Evolutionary conservation across 2,329 filamentous ascomycete species (phyloP), one percentile per base, ranked within the genome.

Genomic region (Neospermospora avenae): DNA sequence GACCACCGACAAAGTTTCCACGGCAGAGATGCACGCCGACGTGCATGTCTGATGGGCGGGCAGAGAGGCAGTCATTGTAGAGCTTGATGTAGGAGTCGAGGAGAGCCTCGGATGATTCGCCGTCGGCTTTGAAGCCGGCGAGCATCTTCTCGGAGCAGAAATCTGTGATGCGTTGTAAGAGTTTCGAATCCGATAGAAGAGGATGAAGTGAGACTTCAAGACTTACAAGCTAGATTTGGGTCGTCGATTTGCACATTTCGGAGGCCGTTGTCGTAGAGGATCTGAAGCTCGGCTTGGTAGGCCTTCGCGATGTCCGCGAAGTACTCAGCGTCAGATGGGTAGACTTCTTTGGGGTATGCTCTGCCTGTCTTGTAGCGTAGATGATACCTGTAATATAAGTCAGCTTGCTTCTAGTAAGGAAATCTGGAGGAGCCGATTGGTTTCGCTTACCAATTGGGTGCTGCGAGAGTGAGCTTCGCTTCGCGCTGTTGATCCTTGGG

Each of bases 21-120:
- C 81, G 81, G 80, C 89, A 92, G 55, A 92, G 78, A 71, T 93
- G 90, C 16, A 93, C 86, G 48, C 89, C 89, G 2, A 90, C 81
- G 74, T 91, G 88, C 79, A 92, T 83, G 70, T 92, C 88, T 2
- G 78, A 72, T 0, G 88, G 87, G 0, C 84, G 76, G 68, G 83
- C 81, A 68, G 79, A 77, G 70, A 90, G 80, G 69, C 81, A 84
- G 73, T 89, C 85, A 72, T 92, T 92, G 79, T 92, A 92, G 65
- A 90, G 83, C 63, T 81, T 79, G 72, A 93, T 88, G 75, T 93
- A 93, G 28, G 86, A 83, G 67, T 90, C 86, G 22, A 93, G 82
- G 46, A 91, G 84, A 66, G 87, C 84, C 51, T 90, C 87, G 56
- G 82, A 82, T 71, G 92, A 91, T 68, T 85, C 80, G 51, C 80